Conservation (phyloP, 805 yeast genomes). For the Sungouiella blattae region DNA sequence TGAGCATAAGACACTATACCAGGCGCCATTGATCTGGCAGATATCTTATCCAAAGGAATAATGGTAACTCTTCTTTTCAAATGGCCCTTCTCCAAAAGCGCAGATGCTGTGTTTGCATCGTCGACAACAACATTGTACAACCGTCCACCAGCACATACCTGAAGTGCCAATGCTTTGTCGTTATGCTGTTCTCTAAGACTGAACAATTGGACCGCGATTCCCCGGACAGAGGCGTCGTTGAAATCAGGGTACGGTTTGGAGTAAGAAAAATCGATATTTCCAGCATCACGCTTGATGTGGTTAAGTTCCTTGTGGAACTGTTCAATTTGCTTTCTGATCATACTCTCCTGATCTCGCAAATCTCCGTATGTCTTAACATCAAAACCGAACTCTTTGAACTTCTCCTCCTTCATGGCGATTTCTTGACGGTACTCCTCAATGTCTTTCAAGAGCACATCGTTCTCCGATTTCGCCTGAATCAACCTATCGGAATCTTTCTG, state of each 20-base stretch:
- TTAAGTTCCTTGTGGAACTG: conserved; percentile 47
- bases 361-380: conserved; percentile 44
- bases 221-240: conserved; percentile 63
- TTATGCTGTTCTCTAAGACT: conserved; percentile 51
- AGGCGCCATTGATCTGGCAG: conserved; percentile 53
- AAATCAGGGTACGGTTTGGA: conserved; percentile 61
- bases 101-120: conserved; percentile 79
- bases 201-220: conserved; percentile 87
- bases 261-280: conserved; percentile 75
- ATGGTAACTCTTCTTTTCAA: conserved; percentile 82
- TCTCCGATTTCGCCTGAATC: conserved; percentile 49
- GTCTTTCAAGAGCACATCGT: conserved; percentile 36
- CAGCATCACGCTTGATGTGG: conserved; percentile 55
- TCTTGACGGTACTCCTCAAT: conserved; percentile 41
- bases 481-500: conserved; percentile 47
- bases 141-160: conserved; percentile 91
- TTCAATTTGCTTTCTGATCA: conserved; percentile 14
- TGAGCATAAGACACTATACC: conserved; percentile 64
- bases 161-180: conserved; percentile 76
- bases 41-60: conserved; percentile 85
- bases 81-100: conserved; percentile 72
- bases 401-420: conserved; percentile 33
- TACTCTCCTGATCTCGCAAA: conserved; percentile 44
- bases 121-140: conserved; percentile 90
- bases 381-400: conserved; percentile 55